Evolutionary conservation across 306 rosid species (phyloP).

Genomic region (Vigna hirtella): DNA sequence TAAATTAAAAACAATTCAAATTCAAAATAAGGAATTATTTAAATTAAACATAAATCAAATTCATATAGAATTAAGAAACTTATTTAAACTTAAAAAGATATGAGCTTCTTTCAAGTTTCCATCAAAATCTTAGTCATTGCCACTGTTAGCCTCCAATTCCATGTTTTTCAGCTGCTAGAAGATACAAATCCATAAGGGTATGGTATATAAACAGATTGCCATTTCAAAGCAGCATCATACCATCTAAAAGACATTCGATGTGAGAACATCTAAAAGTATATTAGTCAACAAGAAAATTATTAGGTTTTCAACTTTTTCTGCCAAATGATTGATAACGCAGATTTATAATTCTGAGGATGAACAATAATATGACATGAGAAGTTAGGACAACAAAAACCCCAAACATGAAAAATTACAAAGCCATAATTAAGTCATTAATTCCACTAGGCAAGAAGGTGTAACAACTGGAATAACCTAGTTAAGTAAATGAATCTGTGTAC

Average conservation of each 20-base stretch:
- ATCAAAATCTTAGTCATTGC: not conserved
- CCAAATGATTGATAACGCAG: conserved; percentile 6
- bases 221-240: conserved; percentile 20
- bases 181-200: not conserved
- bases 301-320: conserved; percentile 7
- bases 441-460: not conserved
- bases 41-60: not conserved
- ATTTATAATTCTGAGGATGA: not conserved
- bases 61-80: conserved; percentile 1
- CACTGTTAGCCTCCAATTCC: not conserved
- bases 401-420: not conserved
- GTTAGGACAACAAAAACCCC: not conserved
- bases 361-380: conserved; percentile 2
- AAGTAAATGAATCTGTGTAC: conserved; percentile 48
- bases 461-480: conserved; percentile 12
- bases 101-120: conserved; percentile 9
- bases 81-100: not conserved
- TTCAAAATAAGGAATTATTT: conserved; percentile 5
- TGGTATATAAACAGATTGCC: not conserved
- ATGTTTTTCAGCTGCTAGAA: not conserved
- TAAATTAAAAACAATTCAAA: not conserved
- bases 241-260: not conserved
- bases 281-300: not conserved
- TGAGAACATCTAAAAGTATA: not conserved
- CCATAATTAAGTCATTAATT: conserved; percentile 15